Conservation (phyloP, 2,329 filamentous ascomycete genomes). For the Cladosporium velox region DNA sequence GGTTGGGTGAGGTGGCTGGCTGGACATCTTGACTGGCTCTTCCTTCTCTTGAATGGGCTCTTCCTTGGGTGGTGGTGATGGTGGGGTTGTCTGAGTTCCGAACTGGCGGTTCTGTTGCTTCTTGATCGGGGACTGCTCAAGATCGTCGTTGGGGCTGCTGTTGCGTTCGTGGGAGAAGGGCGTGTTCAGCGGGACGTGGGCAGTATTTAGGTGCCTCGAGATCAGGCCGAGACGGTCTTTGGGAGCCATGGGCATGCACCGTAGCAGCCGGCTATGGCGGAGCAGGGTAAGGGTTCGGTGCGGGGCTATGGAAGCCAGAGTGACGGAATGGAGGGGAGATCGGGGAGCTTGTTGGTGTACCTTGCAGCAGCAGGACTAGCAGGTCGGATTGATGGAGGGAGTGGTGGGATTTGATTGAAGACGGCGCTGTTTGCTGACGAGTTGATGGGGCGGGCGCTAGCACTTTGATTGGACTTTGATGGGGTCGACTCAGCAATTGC, state of each 20-base stretch:
- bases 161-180: conserved; percentile 63
- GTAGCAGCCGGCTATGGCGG: conserved; percentile 20
- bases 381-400: conserved; percentile 21
- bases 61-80: conserved; percentile 25
- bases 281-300: conserved; percentile 25
- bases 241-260: conserved; percentile 27
- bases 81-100: conserved; percentile 29
- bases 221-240: conserved; percentile 54
- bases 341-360: conserved; percentile 17
- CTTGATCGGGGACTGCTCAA: conserved; percentile 44
- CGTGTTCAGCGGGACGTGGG: conserved; percentile 61
- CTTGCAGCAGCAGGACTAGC: conserved; percentile 18
- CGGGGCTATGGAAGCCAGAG: conserved; percentile 25
- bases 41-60: conserved; percentile 22
- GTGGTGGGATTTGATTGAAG: conserved; percentile 9
- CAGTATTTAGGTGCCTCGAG: conserved; percentile 61
- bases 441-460: conserved; percentile 4
- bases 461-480: conserved; percentile 16
- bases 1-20: conserved; percentile 64
- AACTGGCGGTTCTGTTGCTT: conserved; percentile 32
- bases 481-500: neutral
- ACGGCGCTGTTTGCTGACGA: neutral
- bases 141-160: conserved; percentile 54
- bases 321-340: conserved; percentile 22
- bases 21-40: conserved; percentile 53